Evolutionary conservation across 352 stramenopile genomes (phyloP).

Genomic region (Thraustochytrium sp.): DNA sequence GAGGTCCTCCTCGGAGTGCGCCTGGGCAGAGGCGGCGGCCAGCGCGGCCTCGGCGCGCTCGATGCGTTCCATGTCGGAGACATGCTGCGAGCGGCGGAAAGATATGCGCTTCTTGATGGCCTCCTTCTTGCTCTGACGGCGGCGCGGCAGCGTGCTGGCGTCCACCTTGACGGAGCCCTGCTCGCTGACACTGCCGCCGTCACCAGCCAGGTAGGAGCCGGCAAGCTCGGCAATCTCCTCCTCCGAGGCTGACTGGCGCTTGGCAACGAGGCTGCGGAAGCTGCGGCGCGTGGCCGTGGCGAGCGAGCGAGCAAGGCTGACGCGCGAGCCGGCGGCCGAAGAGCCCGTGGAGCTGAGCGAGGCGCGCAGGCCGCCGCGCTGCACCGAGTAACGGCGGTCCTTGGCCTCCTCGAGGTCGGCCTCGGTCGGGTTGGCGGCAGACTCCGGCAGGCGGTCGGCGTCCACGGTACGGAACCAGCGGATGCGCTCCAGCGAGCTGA

Average conservation of each 20-base stretch:
- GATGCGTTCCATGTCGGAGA: background rate
- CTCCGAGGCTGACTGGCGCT: background rate
- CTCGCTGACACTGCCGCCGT: background rate
- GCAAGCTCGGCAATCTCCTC: background rate
- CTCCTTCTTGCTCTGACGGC: slow-evolving; percentile 32
- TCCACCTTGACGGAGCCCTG: background rate
- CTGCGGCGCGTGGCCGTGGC: background rate
- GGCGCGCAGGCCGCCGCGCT: background rate
- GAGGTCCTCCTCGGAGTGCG: background rate
- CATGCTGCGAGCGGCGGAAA: background rate
- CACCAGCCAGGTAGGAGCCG: background rate
- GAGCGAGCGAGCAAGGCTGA: background rate
- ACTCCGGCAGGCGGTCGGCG: background rate
- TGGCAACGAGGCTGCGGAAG: background rate
- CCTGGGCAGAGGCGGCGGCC: background rate
- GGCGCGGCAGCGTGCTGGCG: background rate
- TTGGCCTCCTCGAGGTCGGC: background rate
- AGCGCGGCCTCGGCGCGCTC: background rate
- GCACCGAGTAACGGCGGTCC: background rate
- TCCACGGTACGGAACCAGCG: background rate
- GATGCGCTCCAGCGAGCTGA: background rate
- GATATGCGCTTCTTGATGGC: background rate
- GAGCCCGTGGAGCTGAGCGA: background rate
- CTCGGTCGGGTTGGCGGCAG: background rate
- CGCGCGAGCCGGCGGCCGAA: background rate